Conservation (phyloP, 345 rosid genomes). For the Sonneratia caseolaris region DNA sequence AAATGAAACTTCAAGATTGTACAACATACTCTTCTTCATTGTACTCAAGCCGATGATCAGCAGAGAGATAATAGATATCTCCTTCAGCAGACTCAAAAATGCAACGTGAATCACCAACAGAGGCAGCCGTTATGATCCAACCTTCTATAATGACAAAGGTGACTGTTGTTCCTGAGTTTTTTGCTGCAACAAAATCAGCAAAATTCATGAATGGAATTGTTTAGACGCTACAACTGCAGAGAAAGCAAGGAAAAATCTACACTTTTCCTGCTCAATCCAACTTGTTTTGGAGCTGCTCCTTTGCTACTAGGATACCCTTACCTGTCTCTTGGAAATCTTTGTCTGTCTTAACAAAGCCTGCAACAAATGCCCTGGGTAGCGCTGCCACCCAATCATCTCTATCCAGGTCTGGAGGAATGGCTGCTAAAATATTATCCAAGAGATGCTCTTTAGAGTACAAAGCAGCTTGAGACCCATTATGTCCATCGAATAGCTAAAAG, state of each 20-base stretch:
- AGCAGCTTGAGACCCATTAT: constrained; percentile 96
- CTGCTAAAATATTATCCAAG: constrained; percentile 62
- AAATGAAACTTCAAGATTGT: neutral
- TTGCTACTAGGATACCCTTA: constrained; percentile 11
- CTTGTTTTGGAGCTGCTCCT: neutral
- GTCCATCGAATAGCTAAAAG: constrained; percentile 95
- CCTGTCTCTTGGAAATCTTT: constrained; percentile 90
- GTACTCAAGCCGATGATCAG: constrained; percentile 94
- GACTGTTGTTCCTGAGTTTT: constrained; percentile 89
- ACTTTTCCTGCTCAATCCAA: neutral
- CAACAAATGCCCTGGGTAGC: constrained; percentile 92
- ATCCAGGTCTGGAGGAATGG: constrained; percentile 77
- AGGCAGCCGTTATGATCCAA: constrained; percentile 88
- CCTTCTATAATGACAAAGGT: constrained; percentile 91
- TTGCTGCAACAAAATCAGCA: constrained; percentile 32
- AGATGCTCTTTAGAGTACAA: constrained; percentile 91
- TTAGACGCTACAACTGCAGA: neutral
- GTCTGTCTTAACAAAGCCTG: constrained; percentile 98
- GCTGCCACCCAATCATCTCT: constrained; percentile 93
- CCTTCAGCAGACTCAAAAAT: constrained; percentile 96
- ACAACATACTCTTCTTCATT: constrained; percentile 84
- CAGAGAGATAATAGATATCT: constrained; percentile 74
- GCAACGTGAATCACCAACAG: constrained; percentile 98
- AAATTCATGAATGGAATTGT: neutral
- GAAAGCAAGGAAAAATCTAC: neutral